Percentiles rank a stretch among this genome's conserved stretches.
These are phyloP conservation scores for Fusarium coffeatum DNA, from an alignment of 2,329 filamentous ascomycete genomes.

Conservation along the genomic window DNA sequence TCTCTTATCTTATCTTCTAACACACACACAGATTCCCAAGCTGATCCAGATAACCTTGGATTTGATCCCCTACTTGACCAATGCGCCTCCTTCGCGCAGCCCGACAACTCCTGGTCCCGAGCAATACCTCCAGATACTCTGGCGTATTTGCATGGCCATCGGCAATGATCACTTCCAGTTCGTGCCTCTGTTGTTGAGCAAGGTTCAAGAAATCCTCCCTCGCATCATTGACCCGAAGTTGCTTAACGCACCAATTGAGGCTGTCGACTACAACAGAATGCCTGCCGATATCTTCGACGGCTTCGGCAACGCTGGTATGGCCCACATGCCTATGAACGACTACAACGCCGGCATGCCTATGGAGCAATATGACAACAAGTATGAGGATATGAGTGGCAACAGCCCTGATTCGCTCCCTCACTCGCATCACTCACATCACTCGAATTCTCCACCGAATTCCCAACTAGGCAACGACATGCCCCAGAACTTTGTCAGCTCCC, in stretches of 20 bases:
- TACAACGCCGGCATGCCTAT: slow-evolving; percentile 60
- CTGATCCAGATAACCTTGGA: slow-evolving; percentile 80
- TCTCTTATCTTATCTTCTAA: slow-evolving; percentile 18
- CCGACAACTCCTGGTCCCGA: slow-evolving; percentile 74
- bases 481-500: slow-evolving; percentile 65
- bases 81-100: slow-evolving; percentile 66
- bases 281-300: slow-evolving; percentile 71
- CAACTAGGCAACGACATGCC: slow-evolving; percentile 54
- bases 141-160: slow-evolving; percentile 72
- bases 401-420: slow-evolving; percentile 49
- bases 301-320: slow-evolving; percentile 72
- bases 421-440: slow-evolving; percentile 47
- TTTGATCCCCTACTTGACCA: slow-evolving; percentile 77
- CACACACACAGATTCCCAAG: slow-evolving; percentile 73
- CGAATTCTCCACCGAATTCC: slow-evolving; percentile 47
- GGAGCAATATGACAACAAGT: slow-evolving; percentile 57
- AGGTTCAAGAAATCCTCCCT: slow-evolving; percentile 78
- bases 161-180: slow-evolving; percentile 83
- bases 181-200: slow-evolving; percentile 79
- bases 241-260: slow-evolving; percentile 66
- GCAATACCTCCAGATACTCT: slow-evolving; percentile 77
- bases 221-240: slow-evolving; percentile 70
- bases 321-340: slow-evolving; percentile 62
- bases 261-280: slow-evolving; percentile 55
- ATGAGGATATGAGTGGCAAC: slow-evolving; percentile 50